A percentile compares a stretch with the other conserved stretches of the same genome.
These are phyloP conservation scores for Aspergillus hiratsukae DNA, from an alignment of 2,329 filamentous ascomycete species.

Conservation along the genomic window DNA sequence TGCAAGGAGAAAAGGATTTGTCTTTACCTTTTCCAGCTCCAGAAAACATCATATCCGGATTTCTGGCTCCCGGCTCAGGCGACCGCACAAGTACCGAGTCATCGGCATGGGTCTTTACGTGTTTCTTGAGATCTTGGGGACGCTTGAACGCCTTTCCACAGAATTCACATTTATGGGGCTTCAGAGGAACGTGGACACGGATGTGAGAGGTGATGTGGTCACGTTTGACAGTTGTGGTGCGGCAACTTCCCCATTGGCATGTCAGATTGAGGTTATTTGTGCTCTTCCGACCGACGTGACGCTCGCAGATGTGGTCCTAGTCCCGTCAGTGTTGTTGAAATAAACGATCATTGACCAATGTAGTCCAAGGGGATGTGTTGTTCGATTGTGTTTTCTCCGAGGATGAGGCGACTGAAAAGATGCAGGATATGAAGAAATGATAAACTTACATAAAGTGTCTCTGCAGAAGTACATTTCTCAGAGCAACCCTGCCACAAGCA, in stretches of 20 bases:
- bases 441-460: conserved; percentile 58
- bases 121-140: conserved; percentile 97
- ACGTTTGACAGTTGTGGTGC: conserved; percentile 95
- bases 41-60: conserved; percentile 38
- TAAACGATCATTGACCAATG: not conserved
- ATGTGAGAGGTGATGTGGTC: conserved; percentile 99
- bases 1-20: not conserved
- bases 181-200: conserved; percentile 95
- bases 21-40: conserved; percentile 31
- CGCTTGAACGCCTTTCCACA: conserved; percentile 99
- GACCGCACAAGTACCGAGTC: conserved; percentile 73
- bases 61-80: conserved; percentile 53
- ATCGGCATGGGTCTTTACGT: conserved; percentile 97
- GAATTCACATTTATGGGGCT: conserved; percentile 98
- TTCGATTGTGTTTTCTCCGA: not conserved
- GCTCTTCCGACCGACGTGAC: conserved; percentile 96
- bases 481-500: conserved; percentile 62
- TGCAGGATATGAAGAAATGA: not conserved
- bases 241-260: conserved; percentile 94
- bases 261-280: conserved; percentile 98
- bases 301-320: conserved; percentile 96
- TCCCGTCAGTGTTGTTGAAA: not conserved
- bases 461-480: conserved; percentile 55
- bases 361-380: not conserved
- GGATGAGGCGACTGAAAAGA: not conserved